Evolutionary conservation across 176 grass and related monocot genomes (phyloP), one percentile per base, ranked within the genome.

Genomic region (Dactylis glomerata): DNA sequence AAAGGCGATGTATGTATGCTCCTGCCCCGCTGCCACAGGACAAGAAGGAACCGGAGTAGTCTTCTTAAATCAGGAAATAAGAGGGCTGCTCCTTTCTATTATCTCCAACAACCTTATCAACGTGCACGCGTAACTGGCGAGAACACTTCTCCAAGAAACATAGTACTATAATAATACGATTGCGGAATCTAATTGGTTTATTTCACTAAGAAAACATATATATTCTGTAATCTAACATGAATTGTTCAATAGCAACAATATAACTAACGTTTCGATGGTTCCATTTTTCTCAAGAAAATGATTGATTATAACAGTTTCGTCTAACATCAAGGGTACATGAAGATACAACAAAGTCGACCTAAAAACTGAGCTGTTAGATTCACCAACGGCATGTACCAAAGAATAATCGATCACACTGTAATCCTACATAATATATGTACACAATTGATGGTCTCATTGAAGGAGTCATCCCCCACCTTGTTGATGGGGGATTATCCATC

Each of bases 391-490:
- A 38, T 75, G 12, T 0, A 24, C 57, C 57, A 83, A 90, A 83
- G 80, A 87, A 90, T 83, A 12, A 90, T 64, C 73, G 52, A 19
- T 83, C 33, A 66, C 28, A 65, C 31, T 58, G 10, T 73, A 45
- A 27, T 41, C 38, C 36, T 10, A 7, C 51, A 74, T 46, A 66
- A 68, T 75, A 75, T 75, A 87, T 87, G 64, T 84, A 90, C 66
- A 73, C 37, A 17, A 73, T n/a, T n/a, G n/a, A n/a, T n/a, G n/a
- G n/a, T n/a, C n/a, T n/a, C n/a, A n/a, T n/a, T n/a, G n/a, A n/a
- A n/a, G n/a, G n/a, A n/a, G n/a, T n/a, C n/a, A n/a, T n/a, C n/a
- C n/a, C n/a, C n/a, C n/a, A n/a, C n/a, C n/a, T n/a, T n/a, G n/a
- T n/a, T n/a, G n/a, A n/a, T n/a, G n/a, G n/a, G n/a, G n/a, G n/a